Percentiles rank a stretch among this genome's conserved stretches.
phyloP scores from a whole-genome alignment of 2,329 filamentous ascomycete species.

The Cladosporium sp. region DNA sequence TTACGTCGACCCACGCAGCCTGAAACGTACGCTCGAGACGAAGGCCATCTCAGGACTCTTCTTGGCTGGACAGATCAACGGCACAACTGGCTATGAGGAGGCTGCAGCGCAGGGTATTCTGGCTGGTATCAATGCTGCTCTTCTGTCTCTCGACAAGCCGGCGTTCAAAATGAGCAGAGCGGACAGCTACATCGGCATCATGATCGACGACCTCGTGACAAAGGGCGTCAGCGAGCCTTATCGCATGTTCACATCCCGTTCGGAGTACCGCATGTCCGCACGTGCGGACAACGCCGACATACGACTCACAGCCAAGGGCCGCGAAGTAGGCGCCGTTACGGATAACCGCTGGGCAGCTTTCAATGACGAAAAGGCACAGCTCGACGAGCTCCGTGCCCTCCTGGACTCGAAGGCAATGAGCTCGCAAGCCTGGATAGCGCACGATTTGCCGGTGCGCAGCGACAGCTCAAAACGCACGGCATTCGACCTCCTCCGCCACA shows the following conservation, averaged over 20 bases:
- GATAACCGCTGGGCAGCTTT: slow-evolving; percentile 75
- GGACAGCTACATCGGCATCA: slow-evolving; percentile 95
- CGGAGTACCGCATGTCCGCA: slow-evolving; percentile 90
- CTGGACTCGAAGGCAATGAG: slow-evolving; percentile 62
- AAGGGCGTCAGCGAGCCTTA: slow-evolving; percentile 97
- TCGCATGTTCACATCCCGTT: slow-evolving; percentile 95
- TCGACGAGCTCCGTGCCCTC: slow-evolving; percentile 63
- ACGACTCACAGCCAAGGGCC: slow-evolving; percentile 77
- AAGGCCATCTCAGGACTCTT: slow-evolving; percentile 87
- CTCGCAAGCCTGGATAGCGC: slow-evolving; percentile 65
- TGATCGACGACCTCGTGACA: slow-evolving; percentile 96
- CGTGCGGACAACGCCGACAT: slow-evolving; percentile 92
- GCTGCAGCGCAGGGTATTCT: slow-evolving; percentile 90
- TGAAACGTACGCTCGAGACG: slow-evolving; percentile 88
- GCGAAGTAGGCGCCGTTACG: slow-evolving; percentile 73
- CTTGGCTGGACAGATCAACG: slow-evolving; percentile 95
- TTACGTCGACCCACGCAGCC: slow-evolving; percentile 89
- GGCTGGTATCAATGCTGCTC: slow-evolving; percentile 89
- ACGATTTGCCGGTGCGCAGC: slow-evolving; percentile 68
- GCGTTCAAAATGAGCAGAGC: slow-evolving; percentile 72
- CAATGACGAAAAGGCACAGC: slow-evolving; percentile 63
- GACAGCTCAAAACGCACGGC: slow-evolving; percentile 70
- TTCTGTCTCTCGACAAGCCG: slow-evolving; percentile 67
- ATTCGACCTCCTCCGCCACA: slow-evolving; percentile 75
- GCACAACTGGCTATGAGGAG: slow-evolving; percentile 97